Conservation (phyloP, 2,329 filamentous ascomycete species). For the Trichoderma semiorbis region DNA sequence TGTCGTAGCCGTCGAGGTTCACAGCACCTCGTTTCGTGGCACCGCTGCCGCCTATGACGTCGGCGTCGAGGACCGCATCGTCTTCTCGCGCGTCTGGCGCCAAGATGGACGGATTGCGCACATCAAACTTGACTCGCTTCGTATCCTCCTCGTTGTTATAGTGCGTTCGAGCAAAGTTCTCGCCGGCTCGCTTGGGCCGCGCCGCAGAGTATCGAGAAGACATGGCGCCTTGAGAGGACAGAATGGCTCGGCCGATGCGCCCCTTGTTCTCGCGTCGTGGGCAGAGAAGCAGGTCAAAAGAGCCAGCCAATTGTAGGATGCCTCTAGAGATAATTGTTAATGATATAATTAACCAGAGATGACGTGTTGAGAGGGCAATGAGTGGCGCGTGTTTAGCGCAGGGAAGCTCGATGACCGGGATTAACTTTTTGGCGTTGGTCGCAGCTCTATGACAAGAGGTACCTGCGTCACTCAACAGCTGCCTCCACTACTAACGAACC, state of each 20-base stretch:
- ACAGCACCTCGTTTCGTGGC: slow-evolving; percentile 88
- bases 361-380: background rate
- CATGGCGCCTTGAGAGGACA: slow-evolving; percentile 15
- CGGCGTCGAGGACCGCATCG: slow-evolving; percentile 76
- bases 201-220: slow-evolving; percentile 25
- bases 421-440: slow-evolving; percentile 18
- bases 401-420: slow-evolving; percentile 3
- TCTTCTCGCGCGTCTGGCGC: slow-evolving; percentile 74
- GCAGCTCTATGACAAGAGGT: slow-evolving; percentile 16
- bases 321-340: background rate
- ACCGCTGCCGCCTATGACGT: slow-evolving; percentile 79
- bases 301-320: background rate
- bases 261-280: background rate
- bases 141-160: slow-evolving; percentile 51
- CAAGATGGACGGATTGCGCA: slow-evolving; percentile 89
- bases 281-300: background rate
- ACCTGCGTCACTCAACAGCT: slow-evolving; percentile 36
- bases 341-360: background rate
- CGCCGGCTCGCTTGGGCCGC: slow-evolving; percentile 78
- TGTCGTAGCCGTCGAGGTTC: slow-evolving; percentile 95
- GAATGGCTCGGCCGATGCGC: background rate
- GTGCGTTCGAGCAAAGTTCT: slow-evolving; percentile 74
- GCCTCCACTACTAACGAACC: slow-evolving; percentile 25
- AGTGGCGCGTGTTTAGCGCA: background rate
- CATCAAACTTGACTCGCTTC: slow-evolving; percentile 88